Conservation (phyloP, 495 filamentous ascomycete species). For the Aspergillus sclerotioniger region DNA sequence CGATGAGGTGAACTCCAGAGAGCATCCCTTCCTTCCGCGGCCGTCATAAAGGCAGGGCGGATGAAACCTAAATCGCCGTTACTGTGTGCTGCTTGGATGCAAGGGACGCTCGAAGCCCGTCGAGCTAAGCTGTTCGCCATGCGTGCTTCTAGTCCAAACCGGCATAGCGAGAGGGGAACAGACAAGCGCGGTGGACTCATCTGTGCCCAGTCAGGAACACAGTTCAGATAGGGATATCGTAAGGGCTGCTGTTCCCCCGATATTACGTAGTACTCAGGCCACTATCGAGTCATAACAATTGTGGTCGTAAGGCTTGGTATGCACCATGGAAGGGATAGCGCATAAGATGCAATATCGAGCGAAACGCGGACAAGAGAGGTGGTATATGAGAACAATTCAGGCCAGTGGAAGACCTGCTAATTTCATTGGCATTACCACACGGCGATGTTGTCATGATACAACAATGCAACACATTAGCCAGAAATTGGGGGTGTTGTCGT, state of each 20-base stretch:
- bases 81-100: slow-evolving; percentile 9
- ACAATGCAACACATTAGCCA: no score
- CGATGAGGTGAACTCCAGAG: background rate
- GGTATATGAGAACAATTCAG: no score
- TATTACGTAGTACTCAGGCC: background rate
- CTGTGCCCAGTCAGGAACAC: background rate
- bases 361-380: no score
- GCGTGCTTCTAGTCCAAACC: slow-evolving; percentile 1
- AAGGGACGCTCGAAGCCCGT: slow-evolving; percentile 5
- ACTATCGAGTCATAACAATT: background rate
- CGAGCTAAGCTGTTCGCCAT: background rate
- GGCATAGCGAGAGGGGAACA: background rate
- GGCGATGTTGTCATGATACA: background rate
- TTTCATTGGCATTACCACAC: no score
- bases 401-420: no score
- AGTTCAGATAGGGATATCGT: slow-evolving; percentile 7
- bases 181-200: background rate
- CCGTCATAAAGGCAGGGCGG: slow-evolving; percentile 8
- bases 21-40: slow-evolving; percentile 5
- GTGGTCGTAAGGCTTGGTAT: background rate
- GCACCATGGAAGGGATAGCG: slow-evolving; percentile 1
- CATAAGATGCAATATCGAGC: background rate
- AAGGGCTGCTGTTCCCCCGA: background rate
- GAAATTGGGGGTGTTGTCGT: no score
- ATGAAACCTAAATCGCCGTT: slow-evolving; percentile 17